Conservation (phyloP, 352 stramenopile genomes). For the Phytophthora cactorum region DNA sequence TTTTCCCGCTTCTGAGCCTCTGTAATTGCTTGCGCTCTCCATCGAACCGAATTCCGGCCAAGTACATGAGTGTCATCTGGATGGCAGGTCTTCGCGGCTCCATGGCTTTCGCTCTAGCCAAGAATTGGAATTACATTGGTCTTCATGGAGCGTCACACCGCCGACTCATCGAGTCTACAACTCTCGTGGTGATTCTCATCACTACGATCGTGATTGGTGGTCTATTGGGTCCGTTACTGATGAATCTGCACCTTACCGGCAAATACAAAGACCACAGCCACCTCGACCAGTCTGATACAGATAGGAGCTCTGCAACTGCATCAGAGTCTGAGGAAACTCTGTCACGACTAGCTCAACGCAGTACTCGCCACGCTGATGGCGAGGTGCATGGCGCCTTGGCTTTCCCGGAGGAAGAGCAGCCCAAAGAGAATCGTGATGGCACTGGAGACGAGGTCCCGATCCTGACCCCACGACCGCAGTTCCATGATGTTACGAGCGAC, state of each 20-base stretch:
- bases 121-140: conserved; percentile 86
- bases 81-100: conserved; percentile 93
- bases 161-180: conserved; percentile 88
- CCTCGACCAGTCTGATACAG: conserved; percentile 44
- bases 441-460: conserved; percentile 45
- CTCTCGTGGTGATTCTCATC: conserved; percentile 87
- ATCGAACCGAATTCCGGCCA: conserved; percentile 66
- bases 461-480: conserved; percentile 73
- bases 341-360: conserved; percentile 39
- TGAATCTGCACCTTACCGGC: conserved; percentile 50
- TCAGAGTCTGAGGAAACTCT: conserved; percentile 38
- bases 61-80: conserved; percentile 91
- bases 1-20: conserved; percentile 77
- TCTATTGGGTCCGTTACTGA: conserved; percentile 75
- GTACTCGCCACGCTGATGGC: conserved; percentile 56
- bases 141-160: conserved; percentile 70
- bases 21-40: conserved; percentile 71
- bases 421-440: conserved; percentile 30
- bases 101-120: conserved; percentile 92
- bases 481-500: conserved; percentile 64
- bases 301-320: conserved; percentile 42
- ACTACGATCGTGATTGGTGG: conserved; percentile 85
- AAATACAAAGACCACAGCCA: conserved; percentile 47
- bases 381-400: conserved; percentile 38
- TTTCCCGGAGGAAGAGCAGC: conserved; percentile 40